These are phyloP conservation scores for Panicum hallii DNA, from an alignment of 202 grass and related monocot species.

Conservation along the genomic window DNA sequence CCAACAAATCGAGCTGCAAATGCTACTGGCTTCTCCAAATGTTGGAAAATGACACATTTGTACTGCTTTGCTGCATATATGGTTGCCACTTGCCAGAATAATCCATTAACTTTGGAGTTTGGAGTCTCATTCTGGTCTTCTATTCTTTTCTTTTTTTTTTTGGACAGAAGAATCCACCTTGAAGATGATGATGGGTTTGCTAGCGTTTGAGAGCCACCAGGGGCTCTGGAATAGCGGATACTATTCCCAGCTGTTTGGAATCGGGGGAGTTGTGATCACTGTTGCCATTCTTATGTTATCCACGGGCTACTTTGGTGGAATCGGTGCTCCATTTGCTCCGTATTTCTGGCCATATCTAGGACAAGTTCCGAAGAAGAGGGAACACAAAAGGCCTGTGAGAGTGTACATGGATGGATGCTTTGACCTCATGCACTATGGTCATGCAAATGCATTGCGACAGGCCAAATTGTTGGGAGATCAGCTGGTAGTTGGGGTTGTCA, in stretches of 20 bases:
- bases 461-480: constrained; percentile 83
- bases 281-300: constrained; percentile 73
- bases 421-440: constrained; percentile 93
- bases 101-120: constrained; percentile 13
- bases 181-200: constrained; percentile 64
- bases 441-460: constrained; percentile 89
- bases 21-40: neutral
- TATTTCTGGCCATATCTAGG: constrained; percentile 79
- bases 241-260: constrained; percentile 77
- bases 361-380: constrained; percentile 69
- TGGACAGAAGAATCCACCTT: constrained; percentile 44
- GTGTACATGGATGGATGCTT: constrained; percentile 98
- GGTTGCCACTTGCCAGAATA: neutral
- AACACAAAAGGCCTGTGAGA: constrained; percentile 67
- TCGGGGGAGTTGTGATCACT: constrained; percentile 84
- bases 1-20: neutral
- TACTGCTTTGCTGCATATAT: neutral
- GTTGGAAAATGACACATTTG: constrained; percentile 23
- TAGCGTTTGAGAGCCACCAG: constrained; percentile 72
- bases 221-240: constrained; percentile 71
- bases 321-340: constrained; percentile 65
- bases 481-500: constrained; percentile 83
- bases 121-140: constrained; percentile 35
- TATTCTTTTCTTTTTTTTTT: neutral
- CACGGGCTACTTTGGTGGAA: constrained; percentile 80